Percentiles rank a stretch among this genome's conserved stretches.
phyloP scores from a whole-genome alignment of 441 rosid genomes.

The Eutrema salsugineum region DNA sequence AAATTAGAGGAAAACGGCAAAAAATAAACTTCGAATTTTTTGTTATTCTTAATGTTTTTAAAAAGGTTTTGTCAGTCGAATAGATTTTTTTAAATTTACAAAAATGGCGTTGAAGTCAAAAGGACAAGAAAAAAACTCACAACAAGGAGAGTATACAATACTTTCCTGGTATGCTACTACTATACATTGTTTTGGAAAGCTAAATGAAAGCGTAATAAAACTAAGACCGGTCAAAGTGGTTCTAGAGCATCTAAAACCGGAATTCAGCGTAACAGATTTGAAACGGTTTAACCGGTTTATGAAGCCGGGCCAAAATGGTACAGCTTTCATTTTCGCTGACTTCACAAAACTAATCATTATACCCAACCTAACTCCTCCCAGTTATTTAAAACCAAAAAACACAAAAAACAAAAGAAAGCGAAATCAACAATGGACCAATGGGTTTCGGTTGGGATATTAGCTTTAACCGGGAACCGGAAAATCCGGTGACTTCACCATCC shows the following conservation, averaged over 20 bases:
- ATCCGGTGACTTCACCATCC: conserved; percentile 32
- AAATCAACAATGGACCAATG: conserved; percentile 27
- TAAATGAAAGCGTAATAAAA: background rate
- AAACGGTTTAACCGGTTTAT: conserved; percentile 9
- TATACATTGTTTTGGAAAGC: background rate
- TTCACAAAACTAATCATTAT: conserved; percentile 51
- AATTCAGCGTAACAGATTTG: background rate
- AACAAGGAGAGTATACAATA: background rate
- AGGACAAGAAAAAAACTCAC: background rate
- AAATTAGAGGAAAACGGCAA: background rate
- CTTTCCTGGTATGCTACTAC: conserved; percentile 9
- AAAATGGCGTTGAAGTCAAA: background rate
- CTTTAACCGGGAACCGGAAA: conserved; percentile 36
- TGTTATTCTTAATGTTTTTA: too few species aligned
- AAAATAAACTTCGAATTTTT: background rate
- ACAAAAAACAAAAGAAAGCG: background rate
- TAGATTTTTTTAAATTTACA: background rate
- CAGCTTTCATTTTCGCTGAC: conserved; percentile 49
- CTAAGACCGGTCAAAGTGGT: conserved; percentile 13
- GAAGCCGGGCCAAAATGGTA: conserved; percentile 34
- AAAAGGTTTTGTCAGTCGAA: background rate
- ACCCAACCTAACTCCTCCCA: conserved; percentile 37
- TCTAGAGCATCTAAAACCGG: conserved; percentile 20
- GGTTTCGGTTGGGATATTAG: conserved; percentile 20
- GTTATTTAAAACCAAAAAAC: conserved; percentile 20